Evolutionary conservation across 768 basidiomycete species (phyloP).

Genomic region (Tylopilus subfusipes): DNA sequence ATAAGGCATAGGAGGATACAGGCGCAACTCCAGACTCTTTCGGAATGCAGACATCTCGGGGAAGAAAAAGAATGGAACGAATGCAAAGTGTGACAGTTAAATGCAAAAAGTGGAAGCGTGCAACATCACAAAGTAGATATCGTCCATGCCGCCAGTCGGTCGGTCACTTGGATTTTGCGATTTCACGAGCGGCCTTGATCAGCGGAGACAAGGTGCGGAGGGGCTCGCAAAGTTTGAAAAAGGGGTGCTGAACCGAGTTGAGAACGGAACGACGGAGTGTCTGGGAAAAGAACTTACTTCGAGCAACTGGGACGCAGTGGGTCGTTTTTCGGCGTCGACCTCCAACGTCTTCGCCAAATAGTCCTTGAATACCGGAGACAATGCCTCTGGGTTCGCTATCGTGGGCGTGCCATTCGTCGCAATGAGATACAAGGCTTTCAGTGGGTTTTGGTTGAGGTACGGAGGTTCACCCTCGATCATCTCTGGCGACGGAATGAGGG

Average conservation of each 20-base stretch:
- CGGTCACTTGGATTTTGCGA: constrained; percentile 56
- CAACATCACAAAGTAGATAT: constrained; percentile 11
- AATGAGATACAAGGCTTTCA: constrained; percentile 96
- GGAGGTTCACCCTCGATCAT: constrained; percentile 99
- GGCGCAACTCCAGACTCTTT: constrained; percentile 12
- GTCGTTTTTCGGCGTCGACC: constrained; percentile 93
- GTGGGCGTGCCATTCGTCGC: constrained; percentile 97
- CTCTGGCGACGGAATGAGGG: constrained; percentile 44
- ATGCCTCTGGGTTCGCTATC: constrained; percentile 83
- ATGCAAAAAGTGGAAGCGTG: constrained; percentile 11
- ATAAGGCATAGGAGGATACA: constrained; percentile 11
- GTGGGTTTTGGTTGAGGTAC: constrained; percentile 92
- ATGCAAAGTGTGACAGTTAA: constrained; percentile 19
- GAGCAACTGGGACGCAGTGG: constrained; percentile 76
- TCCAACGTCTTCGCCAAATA: constrained; percentile 87
- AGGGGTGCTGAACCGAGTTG: constrained; percentile 58
- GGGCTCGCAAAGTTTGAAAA: constrained; percentile 86
- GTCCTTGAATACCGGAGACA: constrained; percentile 79
- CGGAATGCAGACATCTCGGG: constrained; percentile 15
- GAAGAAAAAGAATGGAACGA: constrained; percentile 8
- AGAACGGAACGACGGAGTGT: not conserved
- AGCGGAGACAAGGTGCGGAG: constrained; percentile 81
- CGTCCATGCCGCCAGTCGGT: constrained; percentile 2
- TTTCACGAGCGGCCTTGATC: constrained; percentile 89
- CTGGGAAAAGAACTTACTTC: constrained; percentile 45